Evolutionary conservation across 805 yeast species (phyloP).

Genomic region (Yamadazyma tumulicola): DNA sequence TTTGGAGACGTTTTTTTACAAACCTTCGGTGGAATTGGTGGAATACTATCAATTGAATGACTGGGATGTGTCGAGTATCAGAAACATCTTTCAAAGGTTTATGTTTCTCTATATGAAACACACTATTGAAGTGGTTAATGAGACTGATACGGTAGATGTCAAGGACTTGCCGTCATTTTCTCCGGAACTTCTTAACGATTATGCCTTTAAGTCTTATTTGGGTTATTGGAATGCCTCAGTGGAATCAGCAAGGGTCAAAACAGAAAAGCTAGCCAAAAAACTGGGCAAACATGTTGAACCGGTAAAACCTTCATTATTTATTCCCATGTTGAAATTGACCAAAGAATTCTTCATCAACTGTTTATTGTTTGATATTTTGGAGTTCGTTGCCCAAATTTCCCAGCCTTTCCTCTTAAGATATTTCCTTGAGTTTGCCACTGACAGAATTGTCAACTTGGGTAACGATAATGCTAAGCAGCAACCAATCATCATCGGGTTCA

Average conservation of each 20-base stretch:
- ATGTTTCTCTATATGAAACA: conserved; percentile 8
- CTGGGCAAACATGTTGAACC: conserved; percentile 12
- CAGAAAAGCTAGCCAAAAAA: conserved; percentile 11
- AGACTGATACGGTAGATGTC: conserved; percentile 10
- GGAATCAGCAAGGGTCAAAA: conserved; percentile 11
- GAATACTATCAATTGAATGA: conserved; percentile 21
- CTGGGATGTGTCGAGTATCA: conserved; percentile 21
- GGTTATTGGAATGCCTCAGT: conserved; percentile 21
- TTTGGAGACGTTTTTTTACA: conserved; percentile 16
- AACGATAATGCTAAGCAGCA: conserved; percentile 3
- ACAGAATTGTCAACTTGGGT: conserved; percentile 2
- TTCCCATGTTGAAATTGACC: conserved; percentile 3
- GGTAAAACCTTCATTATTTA: conserved; percentile 13
- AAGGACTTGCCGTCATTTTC: conserved; percentile 62
- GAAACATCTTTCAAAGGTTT: conserved; percentile 16
- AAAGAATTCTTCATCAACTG: conserved; percentile 4
- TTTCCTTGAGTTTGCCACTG: conserved; percentile 13
- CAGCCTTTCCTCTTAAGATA: conserved; percentile 14
- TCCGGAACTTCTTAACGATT: conserved; percentile 13
- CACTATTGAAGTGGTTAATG: conserved; percentile 5
- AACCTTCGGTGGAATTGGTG: conserved; percentile 18
- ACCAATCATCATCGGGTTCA: conserved; percentile 26
- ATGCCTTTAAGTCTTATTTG: conserved; percentile 17
- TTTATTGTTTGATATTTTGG: conserved; percentile 10
- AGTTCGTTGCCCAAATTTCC: conserved; percentile 11